Percentiles rank a stretch among this genome's conserved stretches.
Conservation (phyloP, 371 early-diverging fungal species). For the Mortierella sp. region DNA sequence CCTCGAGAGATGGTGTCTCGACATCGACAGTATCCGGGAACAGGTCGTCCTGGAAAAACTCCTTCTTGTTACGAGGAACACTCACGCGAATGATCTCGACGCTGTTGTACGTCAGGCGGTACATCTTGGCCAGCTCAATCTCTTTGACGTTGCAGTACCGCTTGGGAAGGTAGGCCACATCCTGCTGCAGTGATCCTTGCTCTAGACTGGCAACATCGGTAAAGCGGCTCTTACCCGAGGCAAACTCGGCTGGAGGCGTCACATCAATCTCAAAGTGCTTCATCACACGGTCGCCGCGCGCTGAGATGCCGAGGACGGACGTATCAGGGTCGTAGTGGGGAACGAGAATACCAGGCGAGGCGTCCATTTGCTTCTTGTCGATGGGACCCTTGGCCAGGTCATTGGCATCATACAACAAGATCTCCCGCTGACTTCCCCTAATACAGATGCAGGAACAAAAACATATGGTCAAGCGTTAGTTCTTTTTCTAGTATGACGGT, state of each 20-base stretch:
- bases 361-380: slow-evolving; percentile 68
- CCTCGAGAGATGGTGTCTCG: slow-evolving; percentile 63
- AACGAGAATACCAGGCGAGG: slow-evolving; percentile 81
- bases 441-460: neutral
- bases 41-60: slow-evolving; percentile 91
- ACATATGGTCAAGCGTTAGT: neutral
- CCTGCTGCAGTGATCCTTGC: slow-evolving; percentile 73
- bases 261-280: slow-evolving; percentile 60
- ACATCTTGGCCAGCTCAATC: slow-evolving; percentile 78
- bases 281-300: slow-evolving; percentile 56
- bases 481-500: neutral
- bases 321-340: slow-evolving; percentile 78
- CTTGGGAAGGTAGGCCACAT: slow-evolving; percentile 78
- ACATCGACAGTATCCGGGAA: slow-evolving; percentile 77
- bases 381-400: slow-evolving; percentile 60
- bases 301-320: slow-evolving; percentile 49
- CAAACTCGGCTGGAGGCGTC: slow-evolving; percentile 48
- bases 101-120: slow-evolving; percentile 72
- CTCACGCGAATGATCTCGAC: slow-evolving; percentile 80
- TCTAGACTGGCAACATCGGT: slow-evolving; percentile 73
- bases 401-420: slow-evolving; percentile 66
- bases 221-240: slow-evolving; percentile 38
- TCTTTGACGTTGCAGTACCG: slow-evolving; percentile 69
- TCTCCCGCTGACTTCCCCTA: slow-evolving; percentile 73
- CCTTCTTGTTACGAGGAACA: slow-evolving; percentile 84